Evolutionary conservation across 2,329 filamentous ascomycete species (phyloP).

Genomic region (Aspergillus quadrilineatus): DNA sequence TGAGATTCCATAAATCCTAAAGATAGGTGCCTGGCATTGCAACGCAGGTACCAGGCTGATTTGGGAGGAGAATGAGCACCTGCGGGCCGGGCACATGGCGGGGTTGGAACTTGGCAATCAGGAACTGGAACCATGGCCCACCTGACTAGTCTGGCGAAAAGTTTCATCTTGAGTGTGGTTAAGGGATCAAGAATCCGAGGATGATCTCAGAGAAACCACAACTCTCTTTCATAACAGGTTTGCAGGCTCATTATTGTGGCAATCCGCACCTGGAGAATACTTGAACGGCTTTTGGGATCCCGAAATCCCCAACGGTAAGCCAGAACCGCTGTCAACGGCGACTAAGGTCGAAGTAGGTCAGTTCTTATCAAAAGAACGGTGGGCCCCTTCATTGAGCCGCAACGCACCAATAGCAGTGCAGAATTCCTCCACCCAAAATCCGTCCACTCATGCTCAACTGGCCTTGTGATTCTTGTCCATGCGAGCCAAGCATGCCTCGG

Average conservation of each 20-base stretch:
- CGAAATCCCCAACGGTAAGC: background rate
- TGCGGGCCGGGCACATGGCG: slow-evolving; percentile 6
- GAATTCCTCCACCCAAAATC: background rate
- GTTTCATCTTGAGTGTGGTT: slow-evolving; percentile 8
- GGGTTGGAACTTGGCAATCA: slow-evolving; percentile 10
- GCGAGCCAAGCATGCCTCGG: slow-evolving; percentile 2
- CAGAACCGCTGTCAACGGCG: background rate
- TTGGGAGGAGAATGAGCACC: background rate
- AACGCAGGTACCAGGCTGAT: slow-evolving; percentile 8
- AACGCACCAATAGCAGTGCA: slow-evolving; percentile 4
- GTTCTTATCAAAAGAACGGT: slow-evolving; percentile 13
- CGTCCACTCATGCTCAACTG: background rate
- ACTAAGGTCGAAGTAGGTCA: background rate
- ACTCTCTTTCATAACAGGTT: background rate
- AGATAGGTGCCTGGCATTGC: slow-evolving; percentile 1
- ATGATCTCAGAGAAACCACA: background rate
- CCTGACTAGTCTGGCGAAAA: slow-evolving; percentile 5
- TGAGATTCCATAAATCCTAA: background rate
- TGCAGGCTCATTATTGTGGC: background rate
- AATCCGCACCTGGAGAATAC: background rate
- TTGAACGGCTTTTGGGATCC: background rate
- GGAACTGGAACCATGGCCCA: slow-evolving; percentile 7
- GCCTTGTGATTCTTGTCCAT: slow-evolving; percentile 1
- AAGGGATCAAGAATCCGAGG: background rate
- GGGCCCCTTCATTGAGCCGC: slow-evolving; percentile 1